phyloP scores from a whole-genome alignment of 2,329 filamentous ascomycete species.

The Colletotrichum melonis region DNA sequence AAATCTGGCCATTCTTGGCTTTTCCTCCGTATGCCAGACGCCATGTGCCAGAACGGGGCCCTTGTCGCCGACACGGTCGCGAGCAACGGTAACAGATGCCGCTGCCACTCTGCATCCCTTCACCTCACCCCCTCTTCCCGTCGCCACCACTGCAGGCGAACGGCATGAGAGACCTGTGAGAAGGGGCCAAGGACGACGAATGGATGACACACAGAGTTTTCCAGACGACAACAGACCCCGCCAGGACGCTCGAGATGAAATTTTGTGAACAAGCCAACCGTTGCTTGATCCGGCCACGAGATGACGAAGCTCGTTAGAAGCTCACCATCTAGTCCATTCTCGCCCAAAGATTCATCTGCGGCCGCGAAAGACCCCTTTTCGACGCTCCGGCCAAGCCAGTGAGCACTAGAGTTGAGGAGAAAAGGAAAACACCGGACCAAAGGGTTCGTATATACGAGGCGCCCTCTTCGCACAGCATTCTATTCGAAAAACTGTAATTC shows the following conservation, averaged over 20 bases:
- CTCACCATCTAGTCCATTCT: neutral
- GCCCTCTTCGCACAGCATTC: neutral
- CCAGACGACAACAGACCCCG: conserved; percentile 20
- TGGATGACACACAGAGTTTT: conserved; percentile 8
- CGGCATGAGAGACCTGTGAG: neutral
- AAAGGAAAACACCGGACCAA: neutral
- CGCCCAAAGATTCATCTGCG: neutral
- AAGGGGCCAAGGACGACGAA: neutral
- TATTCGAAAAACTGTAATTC: neutral
- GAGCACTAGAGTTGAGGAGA: neutral
- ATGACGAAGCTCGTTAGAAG: neutral
- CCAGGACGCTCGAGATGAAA: neutral
- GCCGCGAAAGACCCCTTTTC: neutral
- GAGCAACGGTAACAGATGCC: neutral
- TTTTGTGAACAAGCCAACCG: conserved; percentile 11
- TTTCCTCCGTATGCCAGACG: neutral
- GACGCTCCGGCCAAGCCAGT: conserved; percentile 1
- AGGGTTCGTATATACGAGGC: neutral
- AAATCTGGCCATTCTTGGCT: conserved; percentile 13
- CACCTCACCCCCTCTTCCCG: neutral
- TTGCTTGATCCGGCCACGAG: conserved; percentile 13
- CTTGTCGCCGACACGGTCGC: neutral
- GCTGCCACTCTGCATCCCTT: neutral
- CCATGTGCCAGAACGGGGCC: neutral
- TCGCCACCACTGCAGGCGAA: neutral